Percentiles rank a stretch among this genome's conserved stretches.
These are phyloP conservation scores for Vickermania spadyakhi DNA, from an alignment of 208 protist species.

Conservation along the genomic window DNA sequence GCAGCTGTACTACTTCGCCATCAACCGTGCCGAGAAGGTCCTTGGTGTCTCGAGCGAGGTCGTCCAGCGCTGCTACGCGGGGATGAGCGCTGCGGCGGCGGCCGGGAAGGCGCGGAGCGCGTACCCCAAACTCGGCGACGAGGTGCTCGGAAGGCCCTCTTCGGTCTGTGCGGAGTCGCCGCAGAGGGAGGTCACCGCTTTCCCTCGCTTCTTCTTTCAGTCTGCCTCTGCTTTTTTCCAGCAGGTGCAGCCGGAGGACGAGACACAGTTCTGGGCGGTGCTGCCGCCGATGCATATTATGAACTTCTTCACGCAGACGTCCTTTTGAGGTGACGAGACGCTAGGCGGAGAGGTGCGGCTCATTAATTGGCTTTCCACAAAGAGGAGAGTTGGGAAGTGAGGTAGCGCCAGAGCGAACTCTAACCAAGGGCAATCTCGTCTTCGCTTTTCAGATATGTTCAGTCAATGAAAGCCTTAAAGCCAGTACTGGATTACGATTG, in stretches of 20 bases:
- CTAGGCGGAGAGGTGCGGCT: not conserved
- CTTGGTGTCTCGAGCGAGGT: slow-evolving; percentile 16
- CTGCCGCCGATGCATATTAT: slow-evolving; percentile 37
- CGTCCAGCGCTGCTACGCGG: slow-evolving; percentile 14
- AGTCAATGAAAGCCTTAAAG: too few relatives aligned
- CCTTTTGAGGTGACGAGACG: too few relatives aligned
- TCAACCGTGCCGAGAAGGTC: slow-evolving; percentile 19
- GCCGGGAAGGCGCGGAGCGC: slow-evolving; percentile 2
- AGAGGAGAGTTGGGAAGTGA: too few relatives aligned
- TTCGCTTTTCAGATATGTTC: too few relatives aligned
- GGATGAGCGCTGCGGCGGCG: not conserved
- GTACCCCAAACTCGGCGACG: not conserved
- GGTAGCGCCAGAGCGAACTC: too few relatives aligned
- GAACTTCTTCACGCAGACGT: slow-evolving; percentile 18
- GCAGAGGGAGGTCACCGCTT: slow-evolving; percentile 26
- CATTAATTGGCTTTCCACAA: too few relatives aligned
- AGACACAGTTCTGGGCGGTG: slow-evolving; percentile 19
- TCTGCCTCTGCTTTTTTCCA: slow-evolving; percentile 14
- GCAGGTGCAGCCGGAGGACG: slow-evolving; percentile 5
- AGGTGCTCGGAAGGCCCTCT: not conserved
- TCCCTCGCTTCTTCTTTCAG: slow-evolving; percentile 25
- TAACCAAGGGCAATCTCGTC: too few relatives aligned
- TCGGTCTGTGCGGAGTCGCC: not conserved
- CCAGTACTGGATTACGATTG: too few relatives aligned
- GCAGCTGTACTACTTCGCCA: slow-evolving; percentile 23